Percentiles rank a stretch among this genome's conserved stretches.
phyloP scores from a whole-genome alignment of 371 early-diverging fungal genomes.

The Apophysomyces trapeziformis region DNA sequence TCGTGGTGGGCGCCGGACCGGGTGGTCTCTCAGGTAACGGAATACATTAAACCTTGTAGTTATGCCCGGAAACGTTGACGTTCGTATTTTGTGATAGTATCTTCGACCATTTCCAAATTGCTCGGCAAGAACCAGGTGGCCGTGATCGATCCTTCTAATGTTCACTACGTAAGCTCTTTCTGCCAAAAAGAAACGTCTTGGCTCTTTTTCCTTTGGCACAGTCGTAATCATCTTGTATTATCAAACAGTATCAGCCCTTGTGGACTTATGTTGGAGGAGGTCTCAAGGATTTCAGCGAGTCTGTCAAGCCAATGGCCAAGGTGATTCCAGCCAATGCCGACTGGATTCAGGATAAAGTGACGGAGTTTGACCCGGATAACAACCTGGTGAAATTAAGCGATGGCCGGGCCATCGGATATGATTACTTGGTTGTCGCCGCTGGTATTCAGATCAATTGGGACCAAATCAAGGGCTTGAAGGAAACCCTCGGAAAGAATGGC shows the following conservation, averaged over 20 bases:
- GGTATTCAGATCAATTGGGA: conserved; percentile 85
- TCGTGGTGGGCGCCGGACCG: conserved; percentile 71
- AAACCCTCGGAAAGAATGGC: conserved; percentile 80
- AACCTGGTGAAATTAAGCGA: conserved; percentile 71
- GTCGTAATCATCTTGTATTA: background rate
- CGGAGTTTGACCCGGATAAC: conserved; percentile 69
- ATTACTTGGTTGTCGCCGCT: conserved; percentile 87
- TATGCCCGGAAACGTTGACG: too few species aligned
- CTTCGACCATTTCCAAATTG: conserved; percentile 62
- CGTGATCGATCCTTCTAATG: conserved; percentile 77
- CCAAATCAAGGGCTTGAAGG: conserved; percentile 76
- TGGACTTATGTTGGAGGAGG: conserved; percentile 93
- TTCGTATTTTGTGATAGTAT: conserved; percentile 34
- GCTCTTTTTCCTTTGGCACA: too few species aligned
- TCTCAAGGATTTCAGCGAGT: conserved; percentile 76
- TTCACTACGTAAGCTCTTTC: conserved; percentile 70
- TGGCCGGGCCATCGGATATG: conserved; percentile 76
- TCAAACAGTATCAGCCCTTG: conserved; percentile 79
- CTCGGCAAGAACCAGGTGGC: conserved; percentile 76
- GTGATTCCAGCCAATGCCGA: conserved; percentile 75
- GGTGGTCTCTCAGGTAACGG: conserved; percentile 64
- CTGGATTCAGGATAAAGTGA: conserved; percentile 78
- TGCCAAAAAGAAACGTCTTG: too few species aligned
- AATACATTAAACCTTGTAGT: background rate
- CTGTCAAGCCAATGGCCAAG: conserved; percentile 67